These are phyloP conservation scores for Samsoniella hepiali DNA, from an alignment of 2,329 filamentous ascomycete genomes.

Conservation along the genomic window DNA sequence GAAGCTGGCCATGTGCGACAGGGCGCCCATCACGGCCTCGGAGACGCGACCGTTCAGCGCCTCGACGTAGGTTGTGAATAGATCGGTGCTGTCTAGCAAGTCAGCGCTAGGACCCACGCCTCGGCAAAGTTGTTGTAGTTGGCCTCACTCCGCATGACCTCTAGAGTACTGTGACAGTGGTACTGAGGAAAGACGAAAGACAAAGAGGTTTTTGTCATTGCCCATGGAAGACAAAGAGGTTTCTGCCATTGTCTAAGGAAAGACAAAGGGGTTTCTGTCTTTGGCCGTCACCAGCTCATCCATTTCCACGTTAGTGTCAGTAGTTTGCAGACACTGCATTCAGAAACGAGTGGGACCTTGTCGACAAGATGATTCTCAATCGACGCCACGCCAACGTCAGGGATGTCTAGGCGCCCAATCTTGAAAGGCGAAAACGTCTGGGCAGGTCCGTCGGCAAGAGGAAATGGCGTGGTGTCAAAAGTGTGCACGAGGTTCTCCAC, in stretches of 20 bases:
- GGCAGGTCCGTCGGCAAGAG: not conserved
- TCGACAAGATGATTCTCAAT: not conserved
- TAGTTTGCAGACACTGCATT: no score
- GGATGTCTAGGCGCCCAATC: not conserved
- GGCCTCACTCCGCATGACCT: not conserved
- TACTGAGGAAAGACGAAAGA: not conserved
- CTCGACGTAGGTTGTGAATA: not conserved
- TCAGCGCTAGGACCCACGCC: not conserved
- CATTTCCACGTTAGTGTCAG: no score
- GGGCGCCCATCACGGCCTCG: slow-evolving; percentile 18
- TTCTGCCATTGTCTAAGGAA: no score
- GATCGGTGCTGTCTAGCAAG: not conserved
- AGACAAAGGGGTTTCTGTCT: no score
- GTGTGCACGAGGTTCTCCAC: not conserved
- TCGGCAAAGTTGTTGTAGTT: not conserved
- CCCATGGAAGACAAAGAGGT: no score
- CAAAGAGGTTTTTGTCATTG: not conserved
- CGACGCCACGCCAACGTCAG: not conserved
- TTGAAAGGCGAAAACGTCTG: not conserved
- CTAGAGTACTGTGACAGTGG: not conserved
- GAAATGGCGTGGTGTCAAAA: not conserved
- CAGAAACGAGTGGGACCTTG: not conserved
- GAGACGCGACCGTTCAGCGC: not conserved
- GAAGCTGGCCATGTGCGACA: slow-evolving; percentile 21
- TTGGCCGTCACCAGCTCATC: no score